Evolutionary conservation across 2,329 filamentous ascomycete genomes (phyloP).

Genomic region (Claviceps pazoutovae): DNA sequence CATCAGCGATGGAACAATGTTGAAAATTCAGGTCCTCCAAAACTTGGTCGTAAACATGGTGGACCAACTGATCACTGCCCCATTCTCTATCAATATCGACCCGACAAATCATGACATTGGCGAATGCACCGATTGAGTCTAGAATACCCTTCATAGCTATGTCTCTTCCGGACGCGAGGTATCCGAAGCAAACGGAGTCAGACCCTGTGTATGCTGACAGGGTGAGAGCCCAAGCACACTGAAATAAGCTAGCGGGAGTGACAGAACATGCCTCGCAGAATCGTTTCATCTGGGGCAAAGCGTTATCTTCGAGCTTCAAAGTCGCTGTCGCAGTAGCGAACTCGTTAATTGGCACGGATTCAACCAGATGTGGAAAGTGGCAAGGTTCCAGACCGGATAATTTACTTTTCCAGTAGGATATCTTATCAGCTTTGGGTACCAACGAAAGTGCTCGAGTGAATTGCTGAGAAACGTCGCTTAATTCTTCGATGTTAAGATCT

Average conservation of each 20-base stretch:
- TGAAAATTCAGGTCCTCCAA: constrained; percentile 33
- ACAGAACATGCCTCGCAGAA: constrained; percentile 1
- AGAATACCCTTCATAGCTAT: constrained; percentile 2
- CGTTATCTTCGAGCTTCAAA: neutral
- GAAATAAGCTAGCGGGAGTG: constrained; percentile 5
- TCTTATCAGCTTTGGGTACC: constrained; percentile 1
- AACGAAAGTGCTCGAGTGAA: neutral
- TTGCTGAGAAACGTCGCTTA: neutral
- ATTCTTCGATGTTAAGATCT: neutral
- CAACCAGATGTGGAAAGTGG: constrained; percentile 1
- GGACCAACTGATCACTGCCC: neutral
- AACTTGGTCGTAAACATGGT: constrained; percentile 27
- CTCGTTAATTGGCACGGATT: neutral
- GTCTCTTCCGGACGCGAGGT: constrained; percentile 7
- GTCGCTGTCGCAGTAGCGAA: neutral
- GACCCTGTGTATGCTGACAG: constrained; percentile 6
- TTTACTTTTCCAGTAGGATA: constrained; percentile 6
- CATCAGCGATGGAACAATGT: constrained; percentile 32
- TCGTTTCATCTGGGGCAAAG: neutral
- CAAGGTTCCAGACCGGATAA: constrained; percentile 5
- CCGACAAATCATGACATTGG: constrained; percentile 6
- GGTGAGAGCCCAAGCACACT: constrained; percentile 7
- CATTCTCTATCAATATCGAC: constrained; percentile 13
- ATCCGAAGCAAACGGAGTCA: constrained; percentile 6
- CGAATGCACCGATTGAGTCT: constrained; percentile 5